Percentiles rank a stretch among this genome's conserved stretches.
Evolutionary conservation across 75 land plant genomes (phyloP).

Genomic region (Chamaecyparis obtusa): DNA sequence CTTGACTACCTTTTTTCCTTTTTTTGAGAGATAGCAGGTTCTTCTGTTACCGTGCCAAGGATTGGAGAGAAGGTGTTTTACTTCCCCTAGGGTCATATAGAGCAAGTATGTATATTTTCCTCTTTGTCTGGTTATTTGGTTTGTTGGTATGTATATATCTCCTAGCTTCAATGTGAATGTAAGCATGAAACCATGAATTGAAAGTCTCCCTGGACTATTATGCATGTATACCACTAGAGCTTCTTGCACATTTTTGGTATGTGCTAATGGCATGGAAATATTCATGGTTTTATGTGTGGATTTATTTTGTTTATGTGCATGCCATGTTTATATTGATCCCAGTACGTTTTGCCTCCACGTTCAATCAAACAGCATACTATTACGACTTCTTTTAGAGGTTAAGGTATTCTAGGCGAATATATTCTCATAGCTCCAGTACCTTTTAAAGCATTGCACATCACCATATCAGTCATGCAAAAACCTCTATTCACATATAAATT

Average conservation of each 20-base stretch:
- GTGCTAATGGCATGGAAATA: not conserved
- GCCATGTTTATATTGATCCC: no score
- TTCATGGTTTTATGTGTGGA: no score
- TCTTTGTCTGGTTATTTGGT: not conserved
- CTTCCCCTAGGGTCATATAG: no score
- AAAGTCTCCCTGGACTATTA: not conserved
- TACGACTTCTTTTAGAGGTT: no score
- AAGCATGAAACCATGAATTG: not conserved
- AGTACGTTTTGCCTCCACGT: no score
- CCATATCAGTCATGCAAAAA: not conserved
- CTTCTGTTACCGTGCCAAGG: no score
- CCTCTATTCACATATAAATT: not conserved
- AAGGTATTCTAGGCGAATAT: not conserved
- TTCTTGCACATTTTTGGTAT: not conserved
- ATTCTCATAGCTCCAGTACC: not conserved
- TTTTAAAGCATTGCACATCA: not conserved
- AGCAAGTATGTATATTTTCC: constrained; percentile 27
- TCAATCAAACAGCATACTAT: no score
- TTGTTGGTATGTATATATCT: not conserved
- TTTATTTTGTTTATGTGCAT: no score
- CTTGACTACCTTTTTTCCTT: no score
- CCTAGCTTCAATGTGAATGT: not conserved
- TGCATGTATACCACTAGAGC: not conserved
- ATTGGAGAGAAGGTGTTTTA: no score
- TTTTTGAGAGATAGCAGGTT: no score